Conservation (phyloP, 495 filamentous ascomycete species). For the Penicillium manginii region DNA sequence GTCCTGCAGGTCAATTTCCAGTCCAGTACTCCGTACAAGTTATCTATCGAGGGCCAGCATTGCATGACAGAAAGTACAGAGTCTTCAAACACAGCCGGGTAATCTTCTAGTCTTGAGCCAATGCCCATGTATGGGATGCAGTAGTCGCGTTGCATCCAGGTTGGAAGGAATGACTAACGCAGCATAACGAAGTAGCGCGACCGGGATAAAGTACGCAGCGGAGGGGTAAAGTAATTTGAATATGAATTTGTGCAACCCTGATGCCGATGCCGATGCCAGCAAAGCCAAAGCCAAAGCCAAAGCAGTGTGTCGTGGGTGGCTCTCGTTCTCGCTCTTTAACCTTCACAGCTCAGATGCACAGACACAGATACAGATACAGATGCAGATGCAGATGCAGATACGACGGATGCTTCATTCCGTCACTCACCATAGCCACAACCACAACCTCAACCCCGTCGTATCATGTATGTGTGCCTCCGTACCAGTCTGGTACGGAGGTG, state of each 20-base stretch:
- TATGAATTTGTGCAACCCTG: background rate
- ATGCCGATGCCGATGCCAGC: too few species aligned
- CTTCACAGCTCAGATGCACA: background rate
- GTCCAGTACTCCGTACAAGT: too few species aligned
- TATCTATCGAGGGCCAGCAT: background rate
- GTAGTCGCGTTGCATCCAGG: slow-evolving; percentile 9
- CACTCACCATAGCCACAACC: too few species aligned
- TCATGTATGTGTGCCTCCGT: background rate
- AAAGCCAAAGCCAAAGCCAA: too few species aligned
- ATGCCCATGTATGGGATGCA: slow-evolving; percentile 5
- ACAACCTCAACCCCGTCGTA: background rate
- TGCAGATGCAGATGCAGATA: background rate
- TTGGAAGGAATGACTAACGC: background rate
- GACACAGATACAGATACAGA: too few species aligned
- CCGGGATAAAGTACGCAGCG: background rate
- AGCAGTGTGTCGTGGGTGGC: background rate
- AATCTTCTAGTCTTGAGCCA: background rate
- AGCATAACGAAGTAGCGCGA: background rate
- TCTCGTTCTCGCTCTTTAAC: background rate
- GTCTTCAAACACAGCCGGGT: background rate
- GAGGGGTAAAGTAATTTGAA: background rate
- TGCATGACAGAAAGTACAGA: background rate
- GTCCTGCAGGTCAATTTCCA: background rate
- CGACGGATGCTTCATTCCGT: background rate
- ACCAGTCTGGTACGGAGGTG: too few species aligned